A percentile compares a stretch with the other conserved stretches of the same genome.
These are phyloP conservation scores for Tulasnella sp. DNA, from an alignment of 768 basidiomycete species.

Conservation along the genomic window DNA sequence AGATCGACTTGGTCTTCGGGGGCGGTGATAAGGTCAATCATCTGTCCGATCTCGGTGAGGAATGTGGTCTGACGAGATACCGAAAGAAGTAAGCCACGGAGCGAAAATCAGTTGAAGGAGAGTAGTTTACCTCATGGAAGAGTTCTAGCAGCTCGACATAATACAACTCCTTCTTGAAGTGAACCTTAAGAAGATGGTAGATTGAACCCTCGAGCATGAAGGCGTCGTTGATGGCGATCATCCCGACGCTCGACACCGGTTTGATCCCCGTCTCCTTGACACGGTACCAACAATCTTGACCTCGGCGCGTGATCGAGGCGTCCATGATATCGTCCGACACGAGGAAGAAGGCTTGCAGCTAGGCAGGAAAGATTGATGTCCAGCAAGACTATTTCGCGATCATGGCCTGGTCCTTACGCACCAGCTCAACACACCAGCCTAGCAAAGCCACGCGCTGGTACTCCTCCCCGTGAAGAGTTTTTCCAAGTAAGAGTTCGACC, in stretches of 20 bases:
- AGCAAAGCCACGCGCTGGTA: conserved; percentile 80
- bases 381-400: neutral
- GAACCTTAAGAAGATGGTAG: conserved; percentile 75
- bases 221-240: conserved; percentile 89
- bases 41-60: conserved; percentile 92
- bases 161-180: conserved; percentile 69
- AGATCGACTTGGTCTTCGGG: conserved; percentile 85
- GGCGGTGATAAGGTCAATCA: conserved; percentile 92
- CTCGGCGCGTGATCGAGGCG: conserved; percentile 78
- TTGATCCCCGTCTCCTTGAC: conserved; percentile 28
- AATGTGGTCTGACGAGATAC: conserved; percentile 53
- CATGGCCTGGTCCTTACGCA: no score
- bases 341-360: conserved; percentile 97
- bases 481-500: conserved; percentile 73
- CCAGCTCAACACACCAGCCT: conserved; percentile 94
- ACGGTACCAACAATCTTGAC: conserved; percentile 92
- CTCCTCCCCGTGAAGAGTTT: conserved; percentile 62
- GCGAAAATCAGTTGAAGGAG: neutral
- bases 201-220: conserved; percentile 95
- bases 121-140: conserved; percentile 62
- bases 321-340: conserved; percentile 99
- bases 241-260: conserved; percentile 37
- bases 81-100: no score
- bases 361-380: neutral
- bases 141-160: conserved; percentile 86